Conservation (phyloP, 495 filamentous ascomycete species). For the Penicillium paradoxum region DNA sequence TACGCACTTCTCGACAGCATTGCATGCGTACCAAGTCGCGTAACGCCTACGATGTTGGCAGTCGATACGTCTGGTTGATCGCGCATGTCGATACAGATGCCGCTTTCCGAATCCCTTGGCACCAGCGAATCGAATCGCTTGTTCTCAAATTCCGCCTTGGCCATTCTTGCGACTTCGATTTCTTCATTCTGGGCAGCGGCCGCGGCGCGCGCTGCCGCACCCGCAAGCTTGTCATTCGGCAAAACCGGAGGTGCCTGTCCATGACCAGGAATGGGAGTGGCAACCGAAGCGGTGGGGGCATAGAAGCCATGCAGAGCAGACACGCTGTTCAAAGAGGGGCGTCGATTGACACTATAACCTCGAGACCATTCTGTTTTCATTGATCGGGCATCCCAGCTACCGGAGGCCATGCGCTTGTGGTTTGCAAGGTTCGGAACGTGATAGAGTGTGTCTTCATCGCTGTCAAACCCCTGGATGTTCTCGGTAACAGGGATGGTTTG, state of each 20-base stretch:
- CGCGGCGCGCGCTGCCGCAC: constrained; percentile 65
- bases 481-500: constrained; percentile 21
- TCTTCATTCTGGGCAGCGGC: constrained; percentile 60
- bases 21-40: constrained; percentile 35
- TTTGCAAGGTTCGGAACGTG: constrained; percentile 8
- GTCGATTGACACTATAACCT: constrained; percentile 33
- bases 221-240: constrained; percentile 45
- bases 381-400: constrained; percentile 20
- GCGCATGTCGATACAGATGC: constrained; percentile 71
- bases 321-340: constrained; percentile 37
- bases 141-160: constrained; percentile 36
- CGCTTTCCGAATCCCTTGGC: constrained; percentile 64
- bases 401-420: constrained; percentile 18
- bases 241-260: constrained; percentile 39
- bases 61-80: constrained; percentile 44
- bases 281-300: constrained; percentile 28
- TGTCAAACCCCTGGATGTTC: background rate
- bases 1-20: background rate
- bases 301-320: constrained; percentile 37
- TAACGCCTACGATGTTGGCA: constrained; percentile 29
- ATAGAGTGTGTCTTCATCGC: constrained; percentile 9
- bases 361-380: constrained; percentile 20
- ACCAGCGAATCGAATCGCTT: constrained; percentile 32
- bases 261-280: constrained; percentile 35
- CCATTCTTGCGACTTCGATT: constrained; percentile 24